Evolutionary conservation across 148 eudicot genomes (phyloP).

Genomic region (Gaultheria prostrata): DNA sequence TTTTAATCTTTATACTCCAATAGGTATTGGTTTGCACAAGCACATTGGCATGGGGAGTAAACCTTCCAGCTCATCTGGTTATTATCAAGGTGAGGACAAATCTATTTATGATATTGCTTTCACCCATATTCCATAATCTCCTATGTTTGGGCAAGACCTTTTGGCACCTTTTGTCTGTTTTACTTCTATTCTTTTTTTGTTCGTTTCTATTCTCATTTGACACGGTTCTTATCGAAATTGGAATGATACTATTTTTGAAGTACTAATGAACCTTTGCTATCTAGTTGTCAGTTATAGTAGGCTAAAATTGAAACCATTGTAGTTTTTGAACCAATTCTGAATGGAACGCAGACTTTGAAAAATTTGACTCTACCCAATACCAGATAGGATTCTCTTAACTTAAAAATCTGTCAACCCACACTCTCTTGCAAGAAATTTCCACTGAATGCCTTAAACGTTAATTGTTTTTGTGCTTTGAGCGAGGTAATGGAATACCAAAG

Average conservation of each 20-base stretch:
- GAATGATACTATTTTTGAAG: not conserved
- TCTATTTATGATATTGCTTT: slow-evolving; percentile 8
- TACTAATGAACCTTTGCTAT: not conserved
- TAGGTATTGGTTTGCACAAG: slow-evolving; percentile 97
- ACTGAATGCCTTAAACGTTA: not conserved
- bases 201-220: not conserved
- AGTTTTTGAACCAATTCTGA: not conserved
- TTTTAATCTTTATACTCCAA: not conserved
- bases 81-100: slow-evolving; percentile 75
- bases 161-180: not conserved
- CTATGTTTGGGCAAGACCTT: not conserved
- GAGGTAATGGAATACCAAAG: not conserved
- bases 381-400: not conserved
- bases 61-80: slow-evolving; percentile 99
- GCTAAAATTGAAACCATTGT: not conserved
- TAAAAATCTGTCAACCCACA: not conserved
- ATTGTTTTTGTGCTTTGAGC: not conserved
- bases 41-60: slow-evolving; percentile 99
- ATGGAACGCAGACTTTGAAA: not conserved
- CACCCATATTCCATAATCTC: not conserved
- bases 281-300: not conserved
- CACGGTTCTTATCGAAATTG: not conserved
- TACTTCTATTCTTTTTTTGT: not conserved
- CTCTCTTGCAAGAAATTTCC: not conserved
- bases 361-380: not conserved